Evolutionary conservation across 2,329 filamentous ascomycete genomes (phyloP), one percentile per base, ranked within the genome.

Genomic region (Sclerotinia spermophila): DNA sequence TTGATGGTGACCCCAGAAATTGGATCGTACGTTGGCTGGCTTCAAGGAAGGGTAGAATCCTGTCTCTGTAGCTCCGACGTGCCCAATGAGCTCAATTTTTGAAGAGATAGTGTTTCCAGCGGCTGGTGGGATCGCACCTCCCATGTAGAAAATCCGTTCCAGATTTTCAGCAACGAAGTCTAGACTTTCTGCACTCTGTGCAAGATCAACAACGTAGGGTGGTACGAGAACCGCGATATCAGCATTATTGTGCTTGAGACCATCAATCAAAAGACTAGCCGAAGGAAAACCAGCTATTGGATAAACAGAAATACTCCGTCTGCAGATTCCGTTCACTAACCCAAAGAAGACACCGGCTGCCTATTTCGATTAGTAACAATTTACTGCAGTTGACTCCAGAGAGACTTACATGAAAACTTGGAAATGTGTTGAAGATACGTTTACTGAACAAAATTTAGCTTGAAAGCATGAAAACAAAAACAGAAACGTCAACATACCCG

Each of bases 211-310:
- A n/a, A 71, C 35, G 11, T 67, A 60, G 1, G 62, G 58, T 10
- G 71, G 71, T 0, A 64, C 60, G 27, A 71, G 51, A 51, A 71
- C 19, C 1, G 71, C 71, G 19, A 65, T 59, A 27, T 71, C 55
- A 5, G 56, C 64, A 61, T 55, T 61, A 33, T 30, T 71, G 33
- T 55, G 44, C 17, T 70, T 66, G 17, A 70, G 68, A 13, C 59
- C 61, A 17, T 70, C 58, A 19, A 66, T 59, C 7, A 69, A 44
- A n/a, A 65, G 45, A 55, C 38, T 44, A 21, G 59, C 61, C 17
- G 60, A 66, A 11, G 68, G 60, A 4, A 70, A 30, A 10, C 40
- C 51, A 27, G 60, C 48, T 38, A 70, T 48, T 1, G 68, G 60
- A 56, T 65, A 70, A 5, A 70, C 58, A 4, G 33, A 17, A 45